Percentiles rank a stretch among this genome's conserved stretches.
Evolutionary conservation across 129 eudicot species (phyloP).

Genomic region (Dittrichia graveolens): DNA sequence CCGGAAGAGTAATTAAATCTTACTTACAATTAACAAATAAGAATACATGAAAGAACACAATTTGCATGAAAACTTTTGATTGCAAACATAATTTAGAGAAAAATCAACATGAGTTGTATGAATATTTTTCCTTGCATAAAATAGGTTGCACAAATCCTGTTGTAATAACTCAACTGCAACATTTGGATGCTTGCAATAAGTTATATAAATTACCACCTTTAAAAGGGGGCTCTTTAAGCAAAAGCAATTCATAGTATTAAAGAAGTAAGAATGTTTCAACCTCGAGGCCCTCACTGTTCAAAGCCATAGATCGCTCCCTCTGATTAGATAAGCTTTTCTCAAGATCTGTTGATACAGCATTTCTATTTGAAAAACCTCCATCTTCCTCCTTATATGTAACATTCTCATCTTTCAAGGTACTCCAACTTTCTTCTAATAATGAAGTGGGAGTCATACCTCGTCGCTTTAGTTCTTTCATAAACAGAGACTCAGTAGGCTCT

Average conservation of each 20-base stretch:
- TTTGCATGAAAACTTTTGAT: background rate
- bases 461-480: slow-evolving; percentile 84
- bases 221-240: background rate
- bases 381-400: slow-evolving; percentile 63
- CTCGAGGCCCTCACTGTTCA: slow-evolving; percentile 99
- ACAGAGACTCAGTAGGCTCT: slow-evolving; percentile 92
- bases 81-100: too few species aligned
- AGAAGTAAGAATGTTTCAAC: slow-evolving; percentile 35
- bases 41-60: background rate
- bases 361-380: slow-evolving; percentile 64
- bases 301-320: slow-evolving; percentile 80
- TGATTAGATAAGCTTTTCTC: slow-evolving; percentile 65
- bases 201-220: background rate
- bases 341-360: slow-evolving; percentile 60
- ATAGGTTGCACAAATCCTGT: background rate
- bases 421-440: slow-evolving; percentile 76
- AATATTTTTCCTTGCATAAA: background rate
- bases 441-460: slow-evolving; percentile 92
- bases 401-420: slow-evolving; percentile 50
- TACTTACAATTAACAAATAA: slow-evolving; percentile 3
- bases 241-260: background rate
- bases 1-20: slow-evolving; percentile 16
- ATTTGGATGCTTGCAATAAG: too few species aligned
- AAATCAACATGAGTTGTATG: background rate
- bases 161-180: background rate